Evolutionary conservation across 495 filamentous ascomycete genomes (phyloP).

Genomic region (Cudoniella acicularis): DNA sequence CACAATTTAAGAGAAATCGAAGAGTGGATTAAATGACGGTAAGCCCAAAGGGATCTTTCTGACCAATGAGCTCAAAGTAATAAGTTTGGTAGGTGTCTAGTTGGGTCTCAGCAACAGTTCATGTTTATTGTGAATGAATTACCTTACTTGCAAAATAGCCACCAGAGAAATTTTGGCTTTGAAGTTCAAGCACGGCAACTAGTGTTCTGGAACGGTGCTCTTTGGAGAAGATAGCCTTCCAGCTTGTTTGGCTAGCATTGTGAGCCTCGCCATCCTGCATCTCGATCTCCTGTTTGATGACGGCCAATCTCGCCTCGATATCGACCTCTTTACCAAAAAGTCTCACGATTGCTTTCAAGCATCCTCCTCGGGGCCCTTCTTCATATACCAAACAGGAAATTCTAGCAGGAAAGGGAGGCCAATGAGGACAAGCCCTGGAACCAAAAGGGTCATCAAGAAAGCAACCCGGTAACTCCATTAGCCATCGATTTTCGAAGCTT

Average conservation of each 20-base stretch:
- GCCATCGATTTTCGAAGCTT: background rate
- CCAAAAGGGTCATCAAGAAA: background rate
- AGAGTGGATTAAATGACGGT: background rate
- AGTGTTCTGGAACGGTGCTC: background rate
- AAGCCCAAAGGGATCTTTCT: background rate
- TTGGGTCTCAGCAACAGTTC: background rate
- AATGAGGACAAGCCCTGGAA: background rate
- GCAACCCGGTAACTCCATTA: background rate
- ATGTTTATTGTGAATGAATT: background rate
- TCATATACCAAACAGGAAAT: background rate
- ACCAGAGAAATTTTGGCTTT: background rate
- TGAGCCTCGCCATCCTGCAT: background rate
- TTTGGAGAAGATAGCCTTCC: background rate
- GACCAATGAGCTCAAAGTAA: background rate
- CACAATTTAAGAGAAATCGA: background rate
- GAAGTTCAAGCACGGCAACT: background rate
- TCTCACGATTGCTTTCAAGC: slow-evolving; percentile 1
- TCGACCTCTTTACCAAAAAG: background rate
- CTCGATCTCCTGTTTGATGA: background rate
- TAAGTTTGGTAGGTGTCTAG: slow-evolving; percentile 1
- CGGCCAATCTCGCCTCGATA: background rate
- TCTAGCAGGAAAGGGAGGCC: background rate
- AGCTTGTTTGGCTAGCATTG: background rate
- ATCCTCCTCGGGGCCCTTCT: background rate
- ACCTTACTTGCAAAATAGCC: background rate